phyloP scores from a whole-genome alignment of 441 rosid species.

The Euphorbia schlechtendalii region DNA sequence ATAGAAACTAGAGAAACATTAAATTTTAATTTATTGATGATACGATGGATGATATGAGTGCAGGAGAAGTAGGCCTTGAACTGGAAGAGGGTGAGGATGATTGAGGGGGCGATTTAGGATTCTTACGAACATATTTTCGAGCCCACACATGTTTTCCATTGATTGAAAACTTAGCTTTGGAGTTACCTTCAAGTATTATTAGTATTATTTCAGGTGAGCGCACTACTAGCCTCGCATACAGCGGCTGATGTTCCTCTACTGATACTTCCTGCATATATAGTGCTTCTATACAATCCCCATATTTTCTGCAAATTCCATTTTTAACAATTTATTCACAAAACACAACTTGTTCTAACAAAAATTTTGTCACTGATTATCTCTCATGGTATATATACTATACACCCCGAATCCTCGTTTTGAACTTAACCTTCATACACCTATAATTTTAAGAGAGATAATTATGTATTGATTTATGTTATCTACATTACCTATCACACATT shows the following conservation, averaged over 20 bases:
- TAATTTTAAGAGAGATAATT: no score
- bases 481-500: no score
- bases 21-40: no score
- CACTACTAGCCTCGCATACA: conserved; percentile 56
- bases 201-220: conserved; percentile 21
- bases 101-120: not conserved
- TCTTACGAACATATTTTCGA: conserved; percentile 43
- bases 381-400: no score
- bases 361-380: no score
- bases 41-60: not conserved
- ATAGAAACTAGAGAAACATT: no score
- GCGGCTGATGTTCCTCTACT: conserved; percentile 43
- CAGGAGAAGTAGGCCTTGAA: conserved; percentile 14
- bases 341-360: no score
- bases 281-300: conserved; percentile 44
- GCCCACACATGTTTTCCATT: conserved; percentile 77
- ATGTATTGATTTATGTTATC: no score
- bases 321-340: no score
- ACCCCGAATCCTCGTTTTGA: no score
- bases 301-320: conserved; percentile 53
- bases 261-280: conserved; percentile 48
- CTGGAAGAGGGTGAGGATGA: not conserved
- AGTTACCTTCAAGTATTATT: conserved; percentile 25
- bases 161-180: conserved; percentile 48
- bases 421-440: no score